Evolutionary conservation across 306 rosid genomes (phyloP).

Genomic region (Begonia loranthoides): DNA sequence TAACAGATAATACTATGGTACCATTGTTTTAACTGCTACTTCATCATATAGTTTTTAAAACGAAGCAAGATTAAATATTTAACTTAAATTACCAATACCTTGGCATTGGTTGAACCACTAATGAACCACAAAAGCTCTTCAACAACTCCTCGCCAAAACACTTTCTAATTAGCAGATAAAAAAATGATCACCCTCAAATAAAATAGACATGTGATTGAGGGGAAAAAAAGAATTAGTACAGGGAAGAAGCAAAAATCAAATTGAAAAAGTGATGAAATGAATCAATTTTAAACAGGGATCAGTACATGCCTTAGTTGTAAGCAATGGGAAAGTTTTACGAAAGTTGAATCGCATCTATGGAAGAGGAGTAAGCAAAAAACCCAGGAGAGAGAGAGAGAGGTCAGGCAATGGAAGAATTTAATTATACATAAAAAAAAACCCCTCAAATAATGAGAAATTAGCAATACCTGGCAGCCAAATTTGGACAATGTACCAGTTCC

Average conservation of each 20-base stretch:
- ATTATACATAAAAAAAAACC: conserved; percentile 11
- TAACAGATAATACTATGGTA: no score
- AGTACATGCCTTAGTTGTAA: conserved; percentile 76
- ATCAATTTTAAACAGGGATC: conserved; percentile 10
- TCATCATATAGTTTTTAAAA: neutral
- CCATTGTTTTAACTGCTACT: no score
- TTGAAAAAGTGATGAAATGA: neutral
- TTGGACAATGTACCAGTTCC: conserved; percentile 92
- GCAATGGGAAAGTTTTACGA: conserved; percentile 77
- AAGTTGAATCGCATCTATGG: conserved; percentile 79
- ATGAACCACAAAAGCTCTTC: conserved; percentile 99
- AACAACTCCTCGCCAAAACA: conserved; percentile 96
- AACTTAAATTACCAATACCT: conserved; percentile 32
- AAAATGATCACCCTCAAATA: no score
- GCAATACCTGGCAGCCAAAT: conserved; percentile 86
- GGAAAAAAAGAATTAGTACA: conserved; percentile 1
- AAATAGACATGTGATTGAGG: no score
- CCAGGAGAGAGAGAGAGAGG: neutral
- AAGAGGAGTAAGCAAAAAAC: conserved; percentile 13
- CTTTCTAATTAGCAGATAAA: conserved; percentile 50
- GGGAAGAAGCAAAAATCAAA: conserved; percentile 4
- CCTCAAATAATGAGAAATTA: conserved; percentile 10
- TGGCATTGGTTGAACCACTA: conserved; percentile 93
- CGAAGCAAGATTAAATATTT: conserved; percentile 3
- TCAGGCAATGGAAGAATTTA: neutral